Conservation (phyloP, 495 filamentous ascomycete genomes). For the Echria macrotheca region DNA sequence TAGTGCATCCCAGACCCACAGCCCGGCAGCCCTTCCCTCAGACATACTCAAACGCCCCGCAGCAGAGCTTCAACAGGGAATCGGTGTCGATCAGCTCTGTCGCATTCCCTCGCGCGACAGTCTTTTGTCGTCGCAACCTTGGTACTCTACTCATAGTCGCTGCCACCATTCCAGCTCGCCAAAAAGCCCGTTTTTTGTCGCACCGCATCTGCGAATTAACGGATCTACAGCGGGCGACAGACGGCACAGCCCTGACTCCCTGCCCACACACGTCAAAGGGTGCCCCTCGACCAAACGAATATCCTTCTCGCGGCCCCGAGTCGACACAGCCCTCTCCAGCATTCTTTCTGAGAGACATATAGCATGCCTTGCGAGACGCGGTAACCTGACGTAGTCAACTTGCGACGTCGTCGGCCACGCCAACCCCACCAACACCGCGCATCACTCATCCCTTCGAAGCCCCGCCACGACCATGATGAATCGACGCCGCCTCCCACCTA, state of each 20-base stretch:
- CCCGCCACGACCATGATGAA: constrained; percentile 22
- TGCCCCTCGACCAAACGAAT: constrained; percentile 1
- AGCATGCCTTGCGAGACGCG: constrained; percentile 2
- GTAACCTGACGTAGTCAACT: not conserved
- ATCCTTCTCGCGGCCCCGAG: not conserved
- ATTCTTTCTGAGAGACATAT: not conserved
- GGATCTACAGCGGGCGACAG: not conserved
- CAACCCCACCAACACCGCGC: not conserved
- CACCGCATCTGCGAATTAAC: constrained; percentile 2
- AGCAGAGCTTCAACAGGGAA: constrained; percentile 8
- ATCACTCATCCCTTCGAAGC: constrained; percentile 5
- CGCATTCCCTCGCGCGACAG: constrained; percentile 12
- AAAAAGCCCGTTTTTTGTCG: not conserved
- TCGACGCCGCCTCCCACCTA: constrained; percentile 1
- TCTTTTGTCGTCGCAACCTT: not conserved
- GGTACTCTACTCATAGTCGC: not conserved
- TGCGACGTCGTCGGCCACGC: no score
- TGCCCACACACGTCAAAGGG: no score
- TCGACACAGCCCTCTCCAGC: not conserved
- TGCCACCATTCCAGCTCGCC: constrained; percentile 6
- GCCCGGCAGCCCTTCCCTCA: constrained; percentile 2
- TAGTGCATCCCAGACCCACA: constrained; percentile 9
- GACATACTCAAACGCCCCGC: constrained; percentile 3
- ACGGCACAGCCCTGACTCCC: no score
- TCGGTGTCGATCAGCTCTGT: constrained; percentile 9